These are phyloP conservation scores for Solanum hybrid DNA, from an alignment of 305 asterid species.

Conservation along the genomic window DNA sequence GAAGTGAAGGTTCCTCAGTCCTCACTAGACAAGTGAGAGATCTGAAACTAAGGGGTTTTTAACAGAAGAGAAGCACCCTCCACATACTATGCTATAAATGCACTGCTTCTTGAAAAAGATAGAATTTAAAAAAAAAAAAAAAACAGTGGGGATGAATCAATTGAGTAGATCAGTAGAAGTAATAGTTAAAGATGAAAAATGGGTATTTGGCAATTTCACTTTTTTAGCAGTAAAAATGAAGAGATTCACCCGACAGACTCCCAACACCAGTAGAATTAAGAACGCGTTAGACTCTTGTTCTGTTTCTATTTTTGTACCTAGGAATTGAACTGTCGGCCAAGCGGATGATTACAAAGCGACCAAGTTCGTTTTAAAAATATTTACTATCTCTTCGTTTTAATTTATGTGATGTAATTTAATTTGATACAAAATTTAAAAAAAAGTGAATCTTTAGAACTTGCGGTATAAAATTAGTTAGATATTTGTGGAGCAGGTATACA, in stretches of 20 bases:
- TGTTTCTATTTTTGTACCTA: neutral
- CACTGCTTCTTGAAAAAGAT: neutral
- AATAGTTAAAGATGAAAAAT: neutral
- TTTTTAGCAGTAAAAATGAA: neutral
- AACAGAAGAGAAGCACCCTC: neutral
- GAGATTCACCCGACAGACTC: neutral
- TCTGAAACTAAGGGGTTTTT: neutral
- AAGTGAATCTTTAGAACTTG: too few relatives aligned
- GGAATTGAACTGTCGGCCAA: neutral
- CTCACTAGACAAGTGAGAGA: neutral
- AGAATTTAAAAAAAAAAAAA: neutral
- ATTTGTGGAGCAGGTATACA: too few relatives aligned
- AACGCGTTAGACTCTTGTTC: slow-evolving; percentile 8
- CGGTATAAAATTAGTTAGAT: too few relatives aligned
- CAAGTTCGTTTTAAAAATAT: neutral
- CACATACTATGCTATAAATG: neutral
- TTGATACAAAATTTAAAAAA: too few relatives aligned
- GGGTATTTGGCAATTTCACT: neutral
- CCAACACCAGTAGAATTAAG: neutral
- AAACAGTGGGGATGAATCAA: neutral
- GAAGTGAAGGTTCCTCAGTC: neutral
- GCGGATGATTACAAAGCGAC: neutral
- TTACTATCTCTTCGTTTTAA: too few relatives aligned
- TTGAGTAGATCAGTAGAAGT: neutral
- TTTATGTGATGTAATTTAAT: neutral